These are phyloP conservation scores for Protomyces lactucae-debilis DNA, from an alignment of 1,139 yeast genomes.

Conservation along the genomic window DNA sequence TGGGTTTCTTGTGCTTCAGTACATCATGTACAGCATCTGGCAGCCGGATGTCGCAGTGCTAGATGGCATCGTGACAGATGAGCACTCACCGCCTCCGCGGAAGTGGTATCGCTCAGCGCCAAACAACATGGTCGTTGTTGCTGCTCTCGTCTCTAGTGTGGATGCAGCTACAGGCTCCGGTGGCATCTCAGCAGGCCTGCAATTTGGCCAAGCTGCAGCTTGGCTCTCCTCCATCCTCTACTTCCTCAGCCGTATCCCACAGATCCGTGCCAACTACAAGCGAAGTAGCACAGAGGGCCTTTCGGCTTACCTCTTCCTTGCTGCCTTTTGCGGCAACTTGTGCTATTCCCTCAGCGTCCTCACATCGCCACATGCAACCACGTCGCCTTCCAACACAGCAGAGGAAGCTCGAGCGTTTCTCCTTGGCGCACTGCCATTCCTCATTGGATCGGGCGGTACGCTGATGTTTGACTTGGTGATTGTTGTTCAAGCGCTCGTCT, in stretches of 20 bases:
- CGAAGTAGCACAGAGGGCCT: constrained; percentile 81
- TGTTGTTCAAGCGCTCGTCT: constrained; percentile 55
- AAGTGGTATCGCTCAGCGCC: constrained; percentile 1
- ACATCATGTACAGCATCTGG: constrained; percentile 55
- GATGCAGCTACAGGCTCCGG: constrained; percentile 29
- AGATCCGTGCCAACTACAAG: constrained; percentile 66
- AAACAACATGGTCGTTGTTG: constrained; percentile 8
- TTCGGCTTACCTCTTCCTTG: constrained; percentile 68
- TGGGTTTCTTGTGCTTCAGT: constrained; percentile 64
- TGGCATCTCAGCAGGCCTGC: not conserved
- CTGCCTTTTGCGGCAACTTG: constrained; percentile 77
- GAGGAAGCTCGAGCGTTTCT: constrained; percentile 50
- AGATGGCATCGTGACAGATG: not conserved
- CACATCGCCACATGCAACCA: constrained; percentile 37
- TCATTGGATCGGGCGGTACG: constrained; percentile 84
- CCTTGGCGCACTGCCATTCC: constrained; percentile 68
- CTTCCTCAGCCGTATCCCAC: constrained; percentile 78
- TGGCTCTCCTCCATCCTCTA: constrained; percentile 64
- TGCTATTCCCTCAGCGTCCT: constrained; percentile 73
- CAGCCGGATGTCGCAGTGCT: constrained; percentile 16
- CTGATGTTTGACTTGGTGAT: constrained; percentile 69
- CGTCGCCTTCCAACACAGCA: constrained; percentile 38
- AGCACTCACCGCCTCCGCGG: not conserved
- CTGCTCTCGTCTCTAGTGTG: constrained; percentile 30
- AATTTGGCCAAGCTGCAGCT: constrained; percentile 57